Conservation (phyloP, 306 rosid species). For the Coriaria nepalensis region DNA sequence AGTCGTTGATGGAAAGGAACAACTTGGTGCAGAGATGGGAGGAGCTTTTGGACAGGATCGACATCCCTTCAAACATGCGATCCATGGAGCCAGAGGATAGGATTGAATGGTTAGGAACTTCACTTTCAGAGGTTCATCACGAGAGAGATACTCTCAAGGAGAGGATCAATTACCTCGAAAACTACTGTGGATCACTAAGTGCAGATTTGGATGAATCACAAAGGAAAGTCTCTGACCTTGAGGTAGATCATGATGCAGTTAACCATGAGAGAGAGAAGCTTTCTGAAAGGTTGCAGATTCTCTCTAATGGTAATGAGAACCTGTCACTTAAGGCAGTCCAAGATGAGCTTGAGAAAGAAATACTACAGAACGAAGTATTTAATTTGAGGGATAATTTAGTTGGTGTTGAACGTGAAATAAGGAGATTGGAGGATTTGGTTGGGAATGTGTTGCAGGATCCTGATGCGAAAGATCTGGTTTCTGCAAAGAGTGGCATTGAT, state of each 20-base stretch:
- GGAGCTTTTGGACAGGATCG: constrained; percentile 67
- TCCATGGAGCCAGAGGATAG: constrained; percentile 69
- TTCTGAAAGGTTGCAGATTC: constrained; percentile 42
- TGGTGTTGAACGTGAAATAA: constrained; percentile 36
- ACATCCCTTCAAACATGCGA: constrained; percentile 68
- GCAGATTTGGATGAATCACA: constrained; percentile 69
- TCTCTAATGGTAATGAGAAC: constrained; percentile 38
- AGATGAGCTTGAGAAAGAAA: constrained; percentile 49
- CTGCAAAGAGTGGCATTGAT: constrained; percentile 43
- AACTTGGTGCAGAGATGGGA: constrained; percentile 82
- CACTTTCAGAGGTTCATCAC: constrained; percentile 53
- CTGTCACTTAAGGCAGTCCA: constrained; percentile 28
- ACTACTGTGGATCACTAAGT: constrained; percentile 45
- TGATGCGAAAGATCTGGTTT: constrained; percentile 27
- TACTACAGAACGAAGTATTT: constrained; percentile 37
- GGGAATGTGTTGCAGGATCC: constrained; percentile 42
- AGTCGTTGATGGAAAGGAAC: constrained; percentile 88
- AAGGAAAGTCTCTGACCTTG: constrained; percentile 42
- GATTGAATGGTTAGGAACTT: constrained; percentile 70
- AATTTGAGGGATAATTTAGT: constrained; percentile 39
- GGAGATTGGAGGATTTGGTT: constrained; percentile 45
- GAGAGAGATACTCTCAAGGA: constrained; percentile 53
- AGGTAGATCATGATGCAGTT: constrained; percentile 37
- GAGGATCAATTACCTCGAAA: constrained; percentile 62
- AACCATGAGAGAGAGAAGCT: constrained; percentile 43